Conservation (phyloP, 2,329 filamentous ascomycete species). For the Ophidiomyces ophidiicola region DNA sequence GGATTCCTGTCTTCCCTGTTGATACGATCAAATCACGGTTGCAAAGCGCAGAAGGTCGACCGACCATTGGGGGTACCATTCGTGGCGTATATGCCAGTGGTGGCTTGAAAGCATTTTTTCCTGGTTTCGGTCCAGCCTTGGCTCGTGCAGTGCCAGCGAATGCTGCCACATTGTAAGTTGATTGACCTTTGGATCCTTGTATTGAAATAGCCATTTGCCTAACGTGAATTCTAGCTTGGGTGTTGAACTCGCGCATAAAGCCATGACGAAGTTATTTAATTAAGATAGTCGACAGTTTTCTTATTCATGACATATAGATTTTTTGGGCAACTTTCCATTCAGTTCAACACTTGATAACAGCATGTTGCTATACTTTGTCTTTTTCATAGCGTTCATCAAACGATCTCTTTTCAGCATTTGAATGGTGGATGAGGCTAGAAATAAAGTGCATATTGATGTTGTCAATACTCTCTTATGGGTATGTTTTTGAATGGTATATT, state of each 20-base stretch:
- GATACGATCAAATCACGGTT: conserved; percentile 92
- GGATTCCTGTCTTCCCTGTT: conserved; percentile 95
- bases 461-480: no score
- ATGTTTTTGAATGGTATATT: no score
- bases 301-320: no score
- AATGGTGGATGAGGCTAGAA: no score
- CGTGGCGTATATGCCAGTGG: conserved; percentile 70
- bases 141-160: conserved; percentile 91
- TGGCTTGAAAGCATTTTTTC: conserved; percentile 88
- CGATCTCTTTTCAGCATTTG: no score
- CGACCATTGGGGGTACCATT: conserved; percentile 68
- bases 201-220: conserved; percentile 8
- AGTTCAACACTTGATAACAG: no score
- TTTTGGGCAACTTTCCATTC: no score
- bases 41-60: conserved; percentile 79
- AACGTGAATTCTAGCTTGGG: conserved; percentile 27
- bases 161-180: conserved; percentile 67
- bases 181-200: neutral
- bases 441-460: no score
- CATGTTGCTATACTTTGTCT: no score
- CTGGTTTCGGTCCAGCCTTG: conserved; percentile 84
- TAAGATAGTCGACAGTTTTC: no score
- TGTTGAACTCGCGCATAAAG: conserved; percentile 40
- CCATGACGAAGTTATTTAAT: conserved; percentile 39
- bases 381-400: no score